Conservation (phyloP, 768 basidiomycete genomes). For the Trametes cinnabarina region DNA sequence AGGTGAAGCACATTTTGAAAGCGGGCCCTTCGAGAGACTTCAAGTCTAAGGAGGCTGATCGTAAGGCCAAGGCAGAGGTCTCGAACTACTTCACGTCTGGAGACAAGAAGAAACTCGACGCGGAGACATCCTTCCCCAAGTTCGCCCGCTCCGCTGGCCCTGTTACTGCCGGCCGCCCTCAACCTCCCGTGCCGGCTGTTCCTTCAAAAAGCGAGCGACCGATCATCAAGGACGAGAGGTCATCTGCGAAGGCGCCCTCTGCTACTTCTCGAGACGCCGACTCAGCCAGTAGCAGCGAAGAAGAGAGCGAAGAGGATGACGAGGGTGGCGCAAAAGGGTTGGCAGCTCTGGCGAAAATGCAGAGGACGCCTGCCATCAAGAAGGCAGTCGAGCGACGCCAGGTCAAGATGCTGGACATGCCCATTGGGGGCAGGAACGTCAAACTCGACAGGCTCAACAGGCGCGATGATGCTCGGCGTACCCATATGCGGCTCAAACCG, state of each 20-base stretch:
- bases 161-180: neutral
- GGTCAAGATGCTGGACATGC: constrained; percentile 60
- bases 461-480: constrained; percentile 60
- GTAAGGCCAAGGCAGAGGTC: constrained; percentile 13
- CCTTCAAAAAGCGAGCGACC: neutral
- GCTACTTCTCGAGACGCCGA: constrained; percentile 30
- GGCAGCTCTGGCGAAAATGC: constrained; percentile 55
- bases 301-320: constrained; percentile 49
- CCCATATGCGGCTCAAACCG: constrained; percentile 72
- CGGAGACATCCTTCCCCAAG: constrained; percentile 38
- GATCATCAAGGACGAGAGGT: constrained; percentile 9
- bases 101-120: constrained; percentile 39
- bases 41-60: constrained; percentile 1
- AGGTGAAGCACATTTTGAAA: constrained; percentile 13
- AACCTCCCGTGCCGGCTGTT: neutral
- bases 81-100: constrained; percentile 26
- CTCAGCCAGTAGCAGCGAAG: constrained; percentile 48
- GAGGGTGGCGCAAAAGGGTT: constrained; percentile 42
- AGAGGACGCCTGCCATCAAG: constrained; percentile 58
- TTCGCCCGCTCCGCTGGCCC: constrained; percentile 27
- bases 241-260: constrained; percentile 20
- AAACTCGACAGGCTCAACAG: constrained; percentile 51
- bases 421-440: constrained; percentile 40
- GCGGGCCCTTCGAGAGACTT: neutral
- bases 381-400: constrained; percentile 59